Evolutionary conservation across 768 basidiomycete species (phyloP), one percentile per base, ranked within the genome.

Genomic region (Pholiota microspora): DNA sequence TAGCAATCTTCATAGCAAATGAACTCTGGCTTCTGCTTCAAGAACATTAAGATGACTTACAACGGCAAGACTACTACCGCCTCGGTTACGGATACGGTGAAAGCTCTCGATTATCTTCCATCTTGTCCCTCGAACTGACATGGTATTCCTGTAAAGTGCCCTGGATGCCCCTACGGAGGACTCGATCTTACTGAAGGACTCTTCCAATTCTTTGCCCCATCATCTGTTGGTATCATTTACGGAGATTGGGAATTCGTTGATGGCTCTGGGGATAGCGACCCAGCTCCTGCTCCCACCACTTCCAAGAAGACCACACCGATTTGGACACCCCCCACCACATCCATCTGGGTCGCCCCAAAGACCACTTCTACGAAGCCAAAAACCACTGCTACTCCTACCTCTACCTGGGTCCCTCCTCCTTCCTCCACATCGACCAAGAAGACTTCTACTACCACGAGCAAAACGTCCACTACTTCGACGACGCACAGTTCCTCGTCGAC

Each of bases 101-200:
- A n/a, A n/a, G 76, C 71, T 15, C 13, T 54, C 45, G 7, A 27
- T 21, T 40, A 38, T 3, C 9, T 15, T 9, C 51, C 46, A 7
- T 50, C 13, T 51, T 40, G 47, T 47, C 57, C 54, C 24, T 49
- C 55, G 27, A 49, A 36, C 38, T 58, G 51, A 45, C 49, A 36
- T 16, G 1, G 16, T n/a, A n/a, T 21, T 5, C 24, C 29, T 15
- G 31, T 10, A 28, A 31, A 62, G 61, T 62, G 61, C 47, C 61
- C 61, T 51, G 61, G 61, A 16, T 92, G 90, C 65, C 81, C 82
- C 23, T 77, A 66, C 29, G 78, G 76, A 24, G 89, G 81, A 36
- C 78, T 92, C 24, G 91, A 93, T 71, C 73, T 92, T 52, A 84
- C 84, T 24, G 62, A 69, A 12, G 83, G 84, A 49, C 76, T 92